Percentiles rank a stretch among this genome's conserved stretches.
These are phyloP conservation scores for Vitis hybrid DNA, from an alignment of 177 flowering plant genomes.

Conservation along the genomic window DNA sequence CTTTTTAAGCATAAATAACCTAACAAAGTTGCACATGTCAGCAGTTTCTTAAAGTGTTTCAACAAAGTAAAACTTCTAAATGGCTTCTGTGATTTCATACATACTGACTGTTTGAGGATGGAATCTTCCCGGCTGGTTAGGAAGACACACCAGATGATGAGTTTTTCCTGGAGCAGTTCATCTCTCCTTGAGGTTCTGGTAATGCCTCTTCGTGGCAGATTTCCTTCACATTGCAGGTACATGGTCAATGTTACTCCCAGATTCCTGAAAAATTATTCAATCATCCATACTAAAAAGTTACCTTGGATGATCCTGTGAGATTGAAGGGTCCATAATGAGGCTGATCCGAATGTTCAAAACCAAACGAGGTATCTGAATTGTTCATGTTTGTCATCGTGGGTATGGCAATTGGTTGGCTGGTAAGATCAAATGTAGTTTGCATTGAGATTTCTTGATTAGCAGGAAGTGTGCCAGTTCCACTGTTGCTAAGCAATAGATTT, in stretches of 20 bases:
- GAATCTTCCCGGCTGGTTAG: not conserved
- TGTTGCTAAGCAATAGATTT: slow-evolving; percentile 23
- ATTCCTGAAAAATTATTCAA: not conserved
- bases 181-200: slow-evolving; percentile 25
- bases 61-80: slow-evolving; percentile 9
- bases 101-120: not conserved
- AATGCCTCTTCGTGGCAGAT: slow-evolving; percentile 20
- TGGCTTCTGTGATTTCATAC: slow-evolving; percentile 3
- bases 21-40: not conserved
- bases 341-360: slow-evolving; percentile 26
- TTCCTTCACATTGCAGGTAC: slow-evolving; percentile 30
- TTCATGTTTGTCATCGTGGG: slow-evolving; percentile 22
- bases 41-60: slow-evolving; percentile 9
- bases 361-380: slow-evolving; percentile 32
- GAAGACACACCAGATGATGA: slow-evolving; percentile 40
- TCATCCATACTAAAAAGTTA: slow-evolving; percentile 13
- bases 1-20: not conserved
- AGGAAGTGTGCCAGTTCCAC: slow-evolving; percentile 23
- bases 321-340: slow-evolving; percentile 32
- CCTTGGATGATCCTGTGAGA: slow-evolving; percentile 39
- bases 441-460: slow-evolving; percentile 24
- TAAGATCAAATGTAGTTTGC: slow-evolving; percentile 22
- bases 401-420: slow-evolving; percentile 21
- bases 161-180: slow-evolving; percentile 22
- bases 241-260: not conserved